These are phyloP conservation scores for Boeremia exigua DNA, from an alignment of 2,329 filamentous ascomycete genomes.

Conservation along the genomic window DNA sequence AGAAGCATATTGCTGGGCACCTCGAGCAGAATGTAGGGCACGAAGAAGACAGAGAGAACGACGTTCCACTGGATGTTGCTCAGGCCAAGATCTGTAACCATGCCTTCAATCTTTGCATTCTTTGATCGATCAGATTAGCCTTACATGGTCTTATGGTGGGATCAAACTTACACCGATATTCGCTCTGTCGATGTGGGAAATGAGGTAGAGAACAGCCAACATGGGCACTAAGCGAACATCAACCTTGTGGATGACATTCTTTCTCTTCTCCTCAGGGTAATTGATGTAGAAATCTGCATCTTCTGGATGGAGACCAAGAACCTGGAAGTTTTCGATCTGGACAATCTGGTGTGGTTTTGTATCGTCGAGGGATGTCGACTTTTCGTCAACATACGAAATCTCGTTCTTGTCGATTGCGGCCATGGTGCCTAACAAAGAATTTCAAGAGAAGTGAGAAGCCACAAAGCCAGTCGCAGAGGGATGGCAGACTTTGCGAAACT, in stretches of 20 bases:
- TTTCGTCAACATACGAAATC: slow-evolving; percentile 32
- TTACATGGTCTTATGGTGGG: no score
- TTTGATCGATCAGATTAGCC: not conserved
- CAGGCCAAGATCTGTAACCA: slow-evolving; percentile 64
- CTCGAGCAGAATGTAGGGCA: slow-evolving; percentile 47
- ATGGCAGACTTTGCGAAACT: not conserved
- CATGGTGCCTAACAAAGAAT: slow-evolving; percentile 11
- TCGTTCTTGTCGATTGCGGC: slow-evolving; percentile 28
- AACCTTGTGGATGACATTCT: slow-evolving; percentile 49
- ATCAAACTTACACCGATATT: slow-evolving; percentile 60
- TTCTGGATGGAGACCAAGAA: slow-evolving; percentile 29
- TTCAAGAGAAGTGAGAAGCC: not conserved
- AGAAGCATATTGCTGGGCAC: slow-evolving; percentile 54
- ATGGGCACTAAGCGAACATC: slow-evolving; percentile 45
- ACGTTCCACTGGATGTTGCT: slow-evolving; percentile 64
- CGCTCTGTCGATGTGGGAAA: slow-evolving; percentile 63
- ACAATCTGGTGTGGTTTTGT: slow-evolving; percentile 31
- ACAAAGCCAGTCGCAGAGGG: not conserved
- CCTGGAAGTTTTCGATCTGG: slow-evolving; percentile 35
- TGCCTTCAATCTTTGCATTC: slow-evolving; percentile 67
- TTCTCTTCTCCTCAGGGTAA: slow-evolving; percentile 52
- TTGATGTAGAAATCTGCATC: slow-evolving; percentile 34
- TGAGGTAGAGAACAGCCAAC: slow-evolving; percentile 51
- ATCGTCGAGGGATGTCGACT: slow-evolving; percentile 22
- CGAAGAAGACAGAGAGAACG: slow-evolving; percentile 66